Conservation (phyloP, 1,284 basidiomycete genomes). For the Agaricales sp. region DNA sequence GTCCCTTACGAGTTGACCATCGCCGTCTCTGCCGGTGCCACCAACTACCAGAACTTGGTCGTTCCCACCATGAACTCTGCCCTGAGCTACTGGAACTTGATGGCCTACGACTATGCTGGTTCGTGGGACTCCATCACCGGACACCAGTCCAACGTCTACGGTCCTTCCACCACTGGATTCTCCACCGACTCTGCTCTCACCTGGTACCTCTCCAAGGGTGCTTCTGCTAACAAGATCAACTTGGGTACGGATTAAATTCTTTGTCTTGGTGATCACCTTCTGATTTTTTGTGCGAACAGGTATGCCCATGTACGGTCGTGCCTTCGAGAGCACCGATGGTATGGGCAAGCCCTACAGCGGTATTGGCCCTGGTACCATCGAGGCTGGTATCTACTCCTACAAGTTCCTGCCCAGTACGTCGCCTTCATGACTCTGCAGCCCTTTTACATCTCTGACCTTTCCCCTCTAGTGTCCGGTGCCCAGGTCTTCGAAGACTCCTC, state of each 20-base stretch:
- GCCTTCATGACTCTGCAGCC: not conserved
- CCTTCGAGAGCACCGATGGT: constrained; percentile 73
- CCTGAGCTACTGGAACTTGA: constrained; percentile 85
- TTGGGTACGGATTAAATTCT: constrained; percentile 48
- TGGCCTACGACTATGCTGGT: constrained; percentile 79
- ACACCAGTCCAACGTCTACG: constrained; percentile 80
- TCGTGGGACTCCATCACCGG: constrained; percentile 58
- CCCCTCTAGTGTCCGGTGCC: constrained; percentile 40
- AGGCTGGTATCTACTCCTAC: constrained; percentile 70
- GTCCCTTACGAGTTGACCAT: constrained; percentile 50
- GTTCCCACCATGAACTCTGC: constrained; percentile 67
- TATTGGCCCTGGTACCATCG: constrained; percentile 55
- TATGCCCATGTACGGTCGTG: constrained; percentile 78
- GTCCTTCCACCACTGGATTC: constrained; percentile 45
- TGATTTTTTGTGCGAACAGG: constrained; percentile 26
- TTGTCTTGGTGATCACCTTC: not conserved
- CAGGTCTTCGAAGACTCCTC: constrained; percentile 61
- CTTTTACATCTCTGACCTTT: not conserved
- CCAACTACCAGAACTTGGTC: constrained; percentile 56
- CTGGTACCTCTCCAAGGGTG: constrained; percentile 61
- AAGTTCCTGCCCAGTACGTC: constrained; percentile 55
- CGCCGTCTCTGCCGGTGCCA: constrained; percentile 55
- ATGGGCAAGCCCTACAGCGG: constrained; percentile 69
- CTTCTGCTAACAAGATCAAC: constrained; percentile 63
- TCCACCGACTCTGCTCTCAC: constrained; percentile 66